These are phyloP conservation scores for Ascocoryne sarcoides DNA, from an alignment of 2,329 filamentous ascomycete species.

Conservation along the genomic window DNA sequence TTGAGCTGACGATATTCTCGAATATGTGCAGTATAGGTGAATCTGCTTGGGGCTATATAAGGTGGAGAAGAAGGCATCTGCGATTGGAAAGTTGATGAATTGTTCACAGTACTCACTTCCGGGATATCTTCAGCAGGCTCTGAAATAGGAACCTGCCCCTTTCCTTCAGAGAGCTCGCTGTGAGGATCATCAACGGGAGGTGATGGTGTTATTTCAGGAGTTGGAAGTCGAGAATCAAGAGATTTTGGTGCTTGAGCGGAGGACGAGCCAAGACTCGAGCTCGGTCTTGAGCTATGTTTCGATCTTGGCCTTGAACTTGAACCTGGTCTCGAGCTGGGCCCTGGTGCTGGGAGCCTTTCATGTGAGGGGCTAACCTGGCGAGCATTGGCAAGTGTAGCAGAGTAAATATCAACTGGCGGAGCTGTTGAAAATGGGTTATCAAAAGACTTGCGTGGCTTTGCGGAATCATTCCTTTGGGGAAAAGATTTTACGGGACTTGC, in stretches of 20 bases:
- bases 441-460: background rate
- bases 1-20: slow-evolving; percentile 20
- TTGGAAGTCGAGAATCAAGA: slow-evolving; percentile 16
- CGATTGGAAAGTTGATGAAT: slow-evolving; percentile 15
- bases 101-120: background rate
- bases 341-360: no score
- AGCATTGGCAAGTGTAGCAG: no score
- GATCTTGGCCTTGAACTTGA: no score
- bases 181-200: slow-evolving; percentile 11
- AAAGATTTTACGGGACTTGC: slow-evolving; percentile 11
- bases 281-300: no score
- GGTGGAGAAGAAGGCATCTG: slow-evolving; percentile 27
- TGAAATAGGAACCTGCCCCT: background rate
- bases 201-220: slow-evolving; percentile 27
- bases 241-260: slow-evolving; percentile 4
- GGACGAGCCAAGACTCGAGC: slow-evolving; percentile 1
- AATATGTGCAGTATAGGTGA: slow-evolving; percentile 24
- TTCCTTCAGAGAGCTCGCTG: background rate
- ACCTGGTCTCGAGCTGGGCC: no score
- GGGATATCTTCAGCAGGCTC: background rate
- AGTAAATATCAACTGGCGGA: no score
- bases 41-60: slow-evolving; percentile 20
- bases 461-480: slow-evolving; percentile 3
- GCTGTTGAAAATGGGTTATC: no score
- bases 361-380: background rate